Evolutionary conservation across 2,329 filamentous ascomycete species (phyloP).

Genomic region (Fusarium albosuccineum): DNA sequence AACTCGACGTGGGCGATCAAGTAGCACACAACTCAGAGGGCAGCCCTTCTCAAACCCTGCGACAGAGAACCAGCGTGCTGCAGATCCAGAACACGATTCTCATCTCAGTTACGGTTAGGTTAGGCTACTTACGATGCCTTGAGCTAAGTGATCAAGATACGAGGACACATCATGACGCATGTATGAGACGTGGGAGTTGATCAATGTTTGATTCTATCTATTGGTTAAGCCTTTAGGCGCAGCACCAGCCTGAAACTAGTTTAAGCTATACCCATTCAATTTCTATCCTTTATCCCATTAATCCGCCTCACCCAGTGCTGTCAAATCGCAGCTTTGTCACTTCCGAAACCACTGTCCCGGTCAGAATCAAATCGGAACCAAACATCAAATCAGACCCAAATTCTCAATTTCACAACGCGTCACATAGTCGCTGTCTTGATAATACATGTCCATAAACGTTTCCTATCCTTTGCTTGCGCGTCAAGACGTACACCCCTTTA

Average conservation of each 20-base stretch:
- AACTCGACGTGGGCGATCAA: neutral
- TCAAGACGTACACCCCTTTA: constrained; percentile 38
- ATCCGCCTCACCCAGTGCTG: too few species aligned
- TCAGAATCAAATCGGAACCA: neutral
- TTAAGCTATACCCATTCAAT: neutral
- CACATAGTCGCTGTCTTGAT: constrained; percentile 37
- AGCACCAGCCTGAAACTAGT: neutral
- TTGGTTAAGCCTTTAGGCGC: neutral
- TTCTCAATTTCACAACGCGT: constrained; percentile 35
- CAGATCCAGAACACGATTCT: too few species aligned
- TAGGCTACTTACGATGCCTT: too few species aligned
- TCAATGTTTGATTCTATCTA: neutral
- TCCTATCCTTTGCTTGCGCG: constrained; percentile 30
- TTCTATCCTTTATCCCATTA: neutral
- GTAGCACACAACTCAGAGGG: neutral
- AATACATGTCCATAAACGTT: constrained; percentile 45
- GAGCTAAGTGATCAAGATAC: too few species aligned
- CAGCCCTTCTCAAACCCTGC: neutral
- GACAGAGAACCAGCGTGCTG: neutral
- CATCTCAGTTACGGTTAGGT: too few species aligned
- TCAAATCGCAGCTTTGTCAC: neutral
- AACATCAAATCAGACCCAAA: constrained; percentile 30
- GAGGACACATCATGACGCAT: too few species aligned
- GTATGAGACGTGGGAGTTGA: too few species aligned
- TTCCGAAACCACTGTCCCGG: neutral